A percentile compares a stretch with the other conserved stretches of the same genome.
These are phyloP conservation scores for Lipomyces yamadae DNA, from an alignment of 805 yeast genomes.

Conservation along the genomic window DNA sequence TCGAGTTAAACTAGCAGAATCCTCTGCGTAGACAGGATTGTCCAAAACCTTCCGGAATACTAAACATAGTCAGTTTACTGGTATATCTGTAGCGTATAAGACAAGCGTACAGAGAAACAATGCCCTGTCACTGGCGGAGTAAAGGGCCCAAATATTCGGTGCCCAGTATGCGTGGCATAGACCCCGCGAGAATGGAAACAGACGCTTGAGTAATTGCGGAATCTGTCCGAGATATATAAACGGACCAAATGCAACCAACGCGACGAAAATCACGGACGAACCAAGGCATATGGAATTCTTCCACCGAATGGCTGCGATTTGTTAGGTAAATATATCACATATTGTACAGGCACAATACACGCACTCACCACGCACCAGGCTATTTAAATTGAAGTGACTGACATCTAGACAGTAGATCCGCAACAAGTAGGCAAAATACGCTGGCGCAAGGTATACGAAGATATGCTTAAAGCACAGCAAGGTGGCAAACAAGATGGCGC, in stretches of 20 bases:
- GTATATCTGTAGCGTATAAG: background rate
- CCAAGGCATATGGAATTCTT: conserved; percentile 65
- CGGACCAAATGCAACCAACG: conserved; percentile 76
- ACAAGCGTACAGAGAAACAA: conserved; percentile 45
- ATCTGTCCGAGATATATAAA: conserved; percentile 65
- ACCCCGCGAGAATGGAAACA: conserved; percentile 94
- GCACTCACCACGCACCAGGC: background rate
- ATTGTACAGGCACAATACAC: background rate
- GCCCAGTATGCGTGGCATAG: conserved; percentile 99
- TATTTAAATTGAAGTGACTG: background rate
- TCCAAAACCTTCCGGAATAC: conserved; percentile 23
- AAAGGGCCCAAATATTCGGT: conserved; percentile 95
- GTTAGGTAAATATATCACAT: conserved; percentile 3
- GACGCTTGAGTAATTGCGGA: conserved; percentile 66
- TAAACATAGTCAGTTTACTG: background rate
- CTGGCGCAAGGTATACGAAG: conserved; percentile 90
- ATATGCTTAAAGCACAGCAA: conserved; percentile 94
- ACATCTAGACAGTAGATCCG: conserved; percentile 67
- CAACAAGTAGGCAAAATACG: conserved; percentile 79
- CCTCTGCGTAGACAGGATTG: conserved; percentile 17
- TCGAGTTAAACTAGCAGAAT: conserved; percentile 54
- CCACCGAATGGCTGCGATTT: conserved; percentile 37
- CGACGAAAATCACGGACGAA: conserved; percentile 62
- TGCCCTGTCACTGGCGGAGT: conserved; percentile 78
- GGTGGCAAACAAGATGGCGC: conserved; percentile 64